Conservation (phyloP, 1,284 basidiomycete species). For the Ganoderma lucidum region DNA sequence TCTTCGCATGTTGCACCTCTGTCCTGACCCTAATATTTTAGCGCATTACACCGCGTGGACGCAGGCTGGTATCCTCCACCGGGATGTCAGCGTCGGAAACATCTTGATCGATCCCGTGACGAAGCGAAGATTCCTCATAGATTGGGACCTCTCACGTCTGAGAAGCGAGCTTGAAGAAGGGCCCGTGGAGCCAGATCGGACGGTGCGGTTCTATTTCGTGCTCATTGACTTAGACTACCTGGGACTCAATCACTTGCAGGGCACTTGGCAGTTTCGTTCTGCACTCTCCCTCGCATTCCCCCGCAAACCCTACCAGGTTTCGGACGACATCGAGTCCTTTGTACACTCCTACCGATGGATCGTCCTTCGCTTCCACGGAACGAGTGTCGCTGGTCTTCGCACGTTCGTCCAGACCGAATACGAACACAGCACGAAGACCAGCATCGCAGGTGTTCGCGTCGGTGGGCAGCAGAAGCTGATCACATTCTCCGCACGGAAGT, state of each 20-base stretch:
- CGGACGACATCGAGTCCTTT: constrained; percentile 24
- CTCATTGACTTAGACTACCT: not conserved
- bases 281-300: constrained; percentile 1
- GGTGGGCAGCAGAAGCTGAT: not conserved
- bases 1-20: not conserved
- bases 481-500: not conserved
- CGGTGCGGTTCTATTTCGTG: not conserved
- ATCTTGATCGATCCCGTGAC: not conserved
- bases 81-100: too few species aligned
- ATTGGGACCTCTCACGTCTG: constrained; percentile 20
- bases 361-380: not conserved
- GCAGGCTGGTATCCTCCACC: not conserved
- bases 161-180: not conserved
- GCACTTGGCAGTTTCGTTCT: constrained; percentile 21
- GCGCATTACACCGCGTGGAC: constrained; percentile 13
- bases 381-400: not conserved
- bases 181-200: not conserved
- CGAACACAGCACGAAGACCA: not conserved
- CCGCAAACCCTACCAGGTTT: constrained; percentile 7
- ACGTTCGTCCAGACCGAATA: not conserved
- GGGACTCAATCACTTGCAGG: not conserved
- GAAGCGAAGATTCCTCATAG: not conserved
- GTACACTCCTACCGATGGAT: constrained; percentile 12
- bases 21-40: not conserved
- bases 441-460: not conserved